Base-by-base conservation (phyloP, 495 filamentous ascomycete genomes). In the Cercophora samala region DNA sequence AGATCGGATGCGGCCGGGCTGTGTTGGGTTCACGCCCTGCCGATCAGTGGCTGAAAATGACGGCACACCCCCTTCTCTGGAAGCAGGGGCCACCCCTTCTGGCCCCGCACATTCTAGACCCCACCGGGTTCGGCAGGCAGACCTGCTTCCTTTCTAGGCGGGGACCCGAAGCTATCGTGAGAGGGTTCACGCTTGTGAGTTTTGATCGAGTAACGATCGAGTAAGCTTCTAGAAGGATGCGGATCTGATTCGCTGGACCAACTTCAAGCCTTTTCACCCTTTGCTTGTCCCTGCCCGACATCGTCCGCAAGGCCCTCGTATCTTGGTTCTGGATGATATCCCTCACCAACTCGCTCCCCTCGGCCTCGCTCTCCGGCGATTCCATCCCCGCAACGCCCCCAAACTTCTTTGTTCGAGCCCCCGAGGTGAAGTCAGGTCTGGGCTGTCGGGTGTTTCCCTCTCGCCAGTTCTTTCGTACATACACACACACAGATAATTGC, bases 161-260 rank as follows among this genome's bases (percentile, higher is more conserved):
- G 60, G 60, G 62, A 67, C 51, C 42, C 63, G 68, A 73, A 60
- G 68, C 68, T 70, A 70, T 75, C 67, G 66, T 60, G 69, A 66
- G 18, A 29, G 9, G 5, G 22, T 26, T 6, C 22, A 32, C 11
- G 3, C 5, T 15, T 54, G 67, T 17, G 70, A 72, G 73, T 77
- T 77, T 75, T 69, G 32, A 76, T 77, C 74, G 75, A 77, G 75
- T 77, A 77, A 77, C 62, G 29, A 70, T 76, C 74, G 72, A 74
- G 75, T 76, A 76, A 77, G 53, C 63, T 19, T 67, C 37, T 62
- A 65, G 58, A 59, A 64, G 29, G 5, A 19, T 53, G 26, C 29
- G 42, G 17, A 53, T 64, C 64, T 64, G 69, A 73, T 73, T 73
- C 71, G 71, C 68, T 68, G 64, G 55, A 25, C 24, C 17, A 5